Evolutionary conservation across 1,139 yeast species (phyloP), one percentile per base, ranked within the genome.

Genomic region (Komagataea norvegica): DNA sequence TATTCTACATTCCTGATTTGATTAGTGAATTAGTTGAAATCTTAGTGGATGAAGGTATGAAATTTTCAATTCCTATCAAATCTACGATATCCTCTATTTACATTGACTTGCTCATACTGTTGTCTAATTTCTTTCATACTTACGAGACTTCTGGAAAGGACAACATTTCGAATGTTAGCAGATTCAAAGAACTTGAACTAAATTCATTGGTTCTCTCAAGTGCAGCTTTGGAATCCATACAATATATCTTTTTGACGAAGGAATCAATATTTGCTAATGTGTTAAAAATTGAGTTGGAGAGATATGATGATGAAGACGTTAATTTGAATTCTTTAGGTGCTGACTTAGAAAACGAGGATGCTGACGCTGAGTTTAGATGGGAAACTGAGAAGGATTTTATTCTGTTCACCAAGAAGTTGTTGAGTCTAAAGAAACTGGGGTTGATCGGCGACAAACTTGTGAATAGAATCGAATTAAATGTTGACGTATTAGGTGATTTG

Each of bases 291-390:
- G 65, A 67, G 10, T 56, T 81, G 38, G 82, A 76, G 25, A 67
- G 85, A 50, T 64, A 61, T 18, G 77, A 68, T 27, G 68, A 69
- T 26, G 88, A 81, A 55, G 80, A 70, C 49, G 83, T 78, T 3
- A 70, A 72, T 44, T 69, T 70, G 40, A 73, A 65, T 37, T 69
- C 68, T 17, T 48, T 57, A 41, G 48, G 48, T 15, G 48, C 47
- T 13, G 56, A 54, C 1, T 44, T 43, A 10, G 50, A 47, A 6
- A 47, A 56, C 1, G 61, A 51, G 8, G 60, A 57, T 3, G 56
- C 47, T 13, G 48, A 42, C 3, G 61, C 50, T 30, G 31, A 31
- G 13, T 33, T 33, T 22, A 42, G 39, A 33, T 42, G 70, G 70
- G 48, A 48, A 8, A 51, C 59, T 6, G 78, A 75, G 46, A 67